These are phyloP conservation scores for Russula emetica DNA, from an alignment of 768 basidiomycete genomes.

Conservation along the genomic window DNA sequence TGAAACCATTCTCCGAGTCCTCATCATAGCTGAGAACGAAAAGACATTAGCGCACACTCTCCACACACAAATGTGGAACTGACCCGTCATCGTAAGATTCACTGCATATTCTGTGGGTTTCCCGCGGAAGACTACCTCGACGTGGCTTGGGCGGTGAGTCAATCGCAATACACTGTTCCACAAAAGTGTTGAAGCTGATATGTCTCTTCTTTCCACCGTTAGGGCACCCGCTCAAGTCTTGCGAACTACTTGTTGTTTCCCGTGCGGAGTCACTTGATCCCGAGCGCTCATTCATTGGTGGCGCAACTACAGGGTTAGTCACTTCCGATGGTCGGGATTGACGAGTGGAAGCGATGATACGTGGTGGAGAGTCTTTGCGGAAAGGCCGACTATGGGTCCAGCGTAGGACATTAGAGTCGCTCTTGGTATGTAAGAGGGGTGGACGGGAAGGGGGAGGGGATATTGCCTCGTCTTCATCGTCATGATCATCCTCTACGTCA, in stretches of 20 bases:
- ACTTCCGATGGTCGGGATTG: slow-evolving; percentile 22
- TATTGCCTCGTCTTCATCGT: slow-evolving; percentile 15
- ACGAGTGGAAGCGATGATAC: slow-evolving; percentile 39
- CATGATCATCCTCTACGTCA: slow-evolving; percentile 29
- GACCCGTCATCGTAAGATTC: slow-evolving; percentile 58
- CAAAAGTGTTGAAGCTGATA: slow-evolving; percentile 97
- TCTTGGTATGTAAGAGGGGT: slow-evolving; percentile 73
- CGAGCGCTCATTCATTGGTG: slow-evolving; percentile 23
- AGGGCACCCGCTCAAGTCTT: slow-evolving; percentile 33
- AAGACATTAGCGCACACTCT: slow-evolving; percentile 15
- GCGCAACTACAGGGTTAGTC: slow-evolving; percentile 27
- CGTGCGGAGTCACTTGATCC: slow-evolving; percentile 33
- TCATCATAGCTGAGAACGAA: slow-evolving; percentile 54
- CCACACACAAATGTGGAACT: slow-evolving; percentile 31
- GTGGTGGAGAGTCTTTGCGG: slow-evolving; percentile 71
- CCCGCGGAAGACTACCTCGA: slow-evolving; percentile 25
- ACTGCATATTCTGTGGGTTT: slow-evolving; percentile 28
- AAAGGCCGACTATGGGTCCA: slow-evolving; percentile 40
- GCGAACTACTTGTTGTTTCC: slow-evolving; percentile 34
- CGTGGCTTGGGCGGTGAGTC: slow-evolving; percentile 55
- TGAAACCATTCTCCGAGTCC: slow-evolving; percentile 55
- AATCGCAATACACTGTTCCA: slow-evolving; percentile 92
- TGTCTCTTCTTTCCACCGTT: slow-evolving; percentile 65
- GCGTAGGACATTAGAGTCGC: slow-evolving; percentile 73
- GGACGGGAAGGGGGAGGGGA: slow-evolving; percentile 42